Evolutionary conservation across 805 yeast genomes (phyloP).

Genomic region (Candida hungchunana): DNA sequence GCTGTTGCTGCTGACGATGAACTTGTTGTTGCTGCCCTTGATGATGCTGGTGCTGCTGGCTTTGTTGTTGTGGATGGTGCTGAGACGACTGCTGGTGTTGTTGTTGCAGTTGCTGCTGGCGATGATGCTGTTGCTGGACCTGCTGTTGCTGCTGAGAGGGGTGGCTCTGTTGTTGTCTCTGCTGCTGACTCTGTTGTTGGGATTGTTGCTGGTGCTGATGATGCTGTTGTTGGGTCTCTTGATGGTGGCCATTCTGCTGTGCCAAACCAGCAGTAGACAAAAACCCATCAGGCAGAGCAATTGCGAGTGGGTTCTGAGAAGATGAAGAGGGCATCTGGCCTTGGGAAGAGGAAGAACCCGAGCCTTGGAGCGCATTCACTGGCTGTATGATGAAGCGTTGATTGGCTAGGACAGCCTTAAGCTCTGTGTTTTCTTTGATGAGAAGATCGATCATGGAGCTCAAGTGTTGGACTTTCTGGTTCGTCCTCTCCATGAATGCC

Average conservation of each 20-base stretch:
- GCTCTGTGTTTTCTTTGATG: constrained; percentile 26
- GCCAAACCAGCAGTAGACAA: constrained; percentile 7
- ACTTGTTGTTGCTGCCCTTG: constrained; percentile 16
- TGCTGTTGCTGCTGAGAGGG: constrained; percentile 4
- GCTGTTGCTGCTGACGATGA: constrained; percentile 14
- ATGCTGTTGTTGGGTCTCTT: constrained; percentile 5
- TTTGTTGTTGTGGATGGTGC: constrained; percentile 10
- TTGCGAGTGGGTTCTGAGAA: constrained; percentile 8
- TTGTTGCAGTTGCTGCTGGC: constrained; percentile 9
- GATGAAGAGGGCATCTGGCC: constrained; percentile 3
- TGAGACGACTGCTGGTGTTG: constrained; percentile 4
- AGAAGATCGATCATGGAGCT: constrained; percentile 22
- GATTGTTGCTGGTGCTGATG: constrained; percentile 8
- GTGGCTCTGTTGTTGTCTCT: neutral
- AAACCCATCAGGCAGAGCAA: constrained; percentile 14
- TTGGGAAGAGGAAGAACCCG: neutral
- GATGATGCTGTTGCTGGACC: constrained; percentile 4
- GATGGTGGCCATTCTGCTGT: constrained; percentile 11
- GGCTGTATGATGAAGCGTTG: constrained; percentile 25
- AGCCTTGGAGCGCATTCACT: constrained; percentile 14
- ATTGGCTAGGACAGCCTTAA: constrained; percentile 19
- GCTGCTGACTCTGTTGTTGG: no score
- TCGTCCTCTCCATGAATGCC: constrained; percentile 22
- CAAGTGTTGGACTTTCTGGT: constrained; percentile 20
- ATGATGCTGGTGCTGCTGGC: constrained; percentile 14